Conservation (phyloP, 2,329 filamentous ascomycete genomes). For the Pestalotiopsis sp. region DNA sequence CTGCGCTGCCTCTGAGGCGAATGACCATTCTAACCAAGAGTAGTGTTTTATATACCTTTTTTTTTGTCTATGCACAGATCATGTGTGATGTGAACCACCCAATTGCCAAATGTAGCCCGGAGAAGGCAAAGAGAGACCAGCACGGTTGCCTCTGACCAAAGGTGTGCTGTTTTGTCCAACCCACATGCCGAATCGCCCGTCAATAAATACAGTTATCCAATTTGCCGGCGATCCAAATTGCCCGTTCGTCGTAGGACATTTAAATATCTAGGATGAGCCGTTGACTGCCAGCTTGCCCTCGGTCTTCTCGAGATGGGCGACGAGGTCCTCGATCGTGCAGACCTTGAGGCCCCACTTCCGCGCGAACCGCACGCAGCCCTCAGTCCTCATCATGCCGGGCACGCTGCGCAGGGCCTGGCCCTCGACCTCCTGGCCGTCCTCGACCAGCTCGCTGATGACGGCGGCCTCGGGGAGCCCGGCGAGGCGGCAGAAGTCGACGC, state of each 20-base stretch:
- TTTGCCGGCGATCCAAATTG: neutral
- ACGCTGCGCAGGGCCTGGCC: conserved; percentile 67
- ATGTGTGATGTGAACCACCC: neutral
- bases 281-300: conserved; percentile 62
- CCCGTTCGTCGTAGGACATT: neutral
- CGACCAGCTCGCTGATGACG: conserved; percentile 90
- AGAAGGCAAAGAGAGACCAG: neutral
- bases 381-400: conserved; percentile 88
- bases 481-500: conserved; percentile 84
- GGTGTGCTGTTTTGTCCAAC: neutral
- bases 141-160: neutral
- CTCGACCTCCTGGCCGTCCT: conserved; percentile 73
- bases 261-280: conserved; percentile 28
- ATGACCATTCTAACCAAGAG: neutral
- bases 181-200: neutral
- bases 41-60: neutral
- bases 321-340: conserved; percentile 92
- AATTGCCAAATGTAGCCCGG: neutral
- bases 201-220: neutral
- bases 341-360: conserved; percentile 87
- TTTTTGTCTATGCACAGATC: neutral
- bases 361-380: conserved; percentile 87
- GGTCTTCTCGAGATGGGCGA: conserved; percentile 74
- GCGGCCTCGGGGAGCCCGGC: conserved; percentile 77
- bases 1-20: neutral